Conservation (phyloP, 2,329 filamentous ascomycete genomes). For the Ascochyta clinopodiicola region DNA sequence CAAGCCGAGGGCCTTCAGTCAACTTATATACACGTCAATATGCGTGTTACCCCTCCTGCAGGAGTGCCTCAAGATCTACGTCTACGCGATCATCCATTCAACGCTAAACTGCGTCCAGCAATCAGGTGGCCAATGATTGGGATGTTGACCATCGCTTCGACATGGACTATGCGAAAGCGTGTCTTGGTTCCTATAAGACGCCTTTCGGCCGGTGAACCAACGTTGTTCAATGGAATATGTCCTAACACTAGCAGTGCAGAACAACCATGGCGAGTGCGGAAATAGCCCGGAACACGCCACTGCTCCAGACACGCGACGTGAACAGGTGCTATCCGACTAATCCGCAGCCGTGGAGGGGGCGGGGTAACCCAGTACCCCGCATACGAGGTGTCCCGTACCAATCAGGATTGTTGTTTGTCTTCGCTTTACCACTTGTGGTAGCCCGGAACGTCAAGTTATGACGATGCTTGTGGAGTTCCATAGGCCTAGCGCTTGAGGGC, state of each 20-base stretch:
- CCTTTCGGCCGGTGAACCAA: constrained; percentile 23
- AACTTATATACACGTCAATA: constrained; percentile 28
- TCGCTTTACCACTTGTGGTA: constrained; percentile 21
- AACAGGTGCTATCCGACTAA: constrained; percentile 22
- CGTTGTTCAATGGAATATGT: constrained; percentile 8
- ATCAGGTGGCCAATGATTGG: not conserved
- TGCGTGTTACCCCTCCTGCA: constrained; percentile 20
- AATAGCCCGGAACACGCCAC: constrained; percentile 16
- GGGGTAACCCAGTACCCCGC: constrained; percentile 32
- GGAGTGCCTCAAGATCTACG: constrained; percentile 19
- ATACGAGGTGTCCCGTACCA: constrained; percentile 5
- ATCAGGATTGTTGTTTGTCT: not conserved
- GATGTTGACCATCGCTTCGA: constrained; percentile 3
- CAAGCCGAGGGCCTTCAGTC: not conserved
- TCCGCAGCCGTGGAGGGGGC: constrained; percentile 22
- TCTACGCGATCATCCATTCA: not conserved
- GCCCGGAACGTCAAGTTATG: constrained; percentile 9
- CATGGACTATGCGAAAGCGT: not conserved
- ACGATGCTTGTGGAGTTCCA: not conserved
- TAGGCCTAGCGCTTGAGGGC: not conserved
- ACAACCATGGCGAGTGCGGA: constrained; percentile 12
- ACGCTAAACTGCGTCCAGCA: constrained; percentile 4
- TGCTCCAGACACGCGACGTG: constrained; percentile 7
- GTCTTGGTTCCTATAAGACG: constrained; percentile 2
- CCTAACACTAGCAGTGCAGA: constrained; percentile 7